A percentile compares a stretch with the other conserved stretches of the same genome.
Conservation (phyloP, 306 rosid genomes). For the Fragaria vesca region DNA sequence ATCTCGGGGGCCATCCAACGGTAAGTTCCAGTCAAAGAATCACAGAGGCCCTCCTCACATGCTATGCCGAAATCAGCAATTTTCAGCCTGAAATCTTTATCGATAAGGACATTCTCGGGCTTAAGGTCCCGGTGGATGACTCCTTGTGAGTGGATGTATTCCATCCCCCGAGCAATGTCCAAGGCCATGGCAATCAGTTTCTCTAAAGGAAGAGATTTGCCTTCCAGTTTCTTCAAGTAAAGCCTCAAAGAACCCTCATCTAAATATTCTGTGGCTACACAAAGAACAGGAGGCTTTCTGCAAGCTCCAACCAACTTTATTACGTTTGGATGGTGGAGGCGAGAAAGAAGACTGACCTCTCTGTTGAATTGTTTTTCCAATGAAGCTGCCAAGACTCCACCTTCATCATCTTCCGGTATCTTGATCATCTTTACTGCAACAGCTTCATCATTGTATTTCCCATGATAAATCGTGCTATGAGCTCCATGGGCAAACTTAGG, state of each 20-base stretch:
- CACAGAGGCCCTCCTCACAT: conserved; percentile 72
- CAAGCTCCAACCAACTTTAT: conserved; percentile 85
- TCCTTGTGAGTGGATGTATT: conserved; percentile 78
- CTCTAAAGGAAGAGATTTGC: conserved; percentile 44
- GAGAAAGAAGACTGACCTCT: conserved; percentile 81
- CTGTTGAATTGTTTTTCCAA: conserved; percentile 73
- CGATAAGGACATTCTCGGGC: conserved; percentile 81
- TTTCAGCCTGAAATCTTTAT: conserved; percentile 54
- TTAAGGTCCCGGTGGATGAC: conserved; percentile 88
- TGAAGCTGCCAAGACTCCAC: conserved; percentile 48
- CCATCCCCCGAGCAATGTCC: conserved; percentile 91
- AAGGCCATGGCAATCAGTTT: conserved; percentile 63
- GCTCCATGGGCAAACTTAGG: conserved; percentile 91
- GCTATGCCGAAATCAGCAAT: conserved; percentile 95
- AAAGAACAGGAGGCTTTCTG: conserved; percentile 68
- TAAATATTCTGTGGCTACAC: conserved; percentile 78
- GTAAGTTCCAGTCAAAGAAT: conserved; percentile 79
- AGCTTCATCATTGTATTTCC: conserved; percentile 62
- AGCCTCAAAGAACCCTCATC: conserved; percentile 83
- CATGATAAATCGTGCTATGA: conserved; percentile 85
- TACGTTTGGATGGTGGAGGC: conserved; percentile 71
- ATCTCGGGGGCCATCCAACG: conserved; percentile 99
- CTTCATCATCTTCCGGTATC: conserved; percentile 72
- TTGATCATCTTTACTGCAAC: conserved; percentile 78
- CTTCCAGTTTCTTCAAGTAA: conserved; percentile 64